Conservation (phyloP, 495 filamentous ascomycete species). For the Bacidia gigantensis region DNA sequence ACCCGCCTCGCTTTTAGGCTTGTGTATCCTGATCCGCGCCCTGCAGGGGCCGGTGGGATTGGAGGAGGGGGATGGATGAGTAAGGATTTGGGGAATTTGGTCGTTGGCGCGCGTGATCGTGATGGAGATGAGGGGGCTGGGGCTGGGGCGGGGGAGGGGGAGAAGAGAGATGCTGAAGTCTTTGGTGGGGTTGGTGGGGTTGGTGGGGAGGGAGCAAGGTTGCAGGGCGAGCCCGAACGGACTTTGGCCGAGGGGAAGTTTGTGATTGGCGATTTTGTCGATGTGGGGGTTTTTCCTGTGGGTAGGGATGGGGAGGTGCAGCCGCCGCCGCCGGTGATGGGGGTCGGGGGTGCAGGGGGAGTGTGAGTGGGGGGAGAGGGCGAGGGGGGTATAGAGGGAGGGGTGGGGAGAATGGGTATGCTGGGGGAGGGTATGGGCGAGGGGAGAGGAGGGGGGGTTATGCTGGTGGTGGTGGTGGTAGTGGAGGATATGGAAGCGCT, state of each 20-base stretch:
- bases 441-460: not conserved
- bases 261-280: constrained; percentile 70
- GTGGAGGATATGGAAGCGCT: not conserved
- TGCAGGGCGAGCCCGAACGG: constrained; percentile 51
- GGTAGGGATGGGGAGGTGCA: constrained; percentile 57
- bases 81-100: constrained; percentile 59
- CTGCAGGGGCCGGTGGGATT: not conserved
- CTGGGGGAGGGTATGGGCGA: not conserved
- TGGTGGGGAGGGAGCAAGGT: constrained; percentile 22
- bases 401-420: constrained; percentile 38
- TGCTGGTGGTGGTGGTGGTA: not conserved
- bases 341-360: constrained; percentile 47
- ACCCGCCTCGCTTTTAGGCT: constrained; percentile 77
- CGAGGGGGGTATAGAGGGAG: constrained; percentile 46
- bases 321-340: constrained; percentile 61
- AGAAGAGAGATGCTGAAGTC: constrained; percentile 21
- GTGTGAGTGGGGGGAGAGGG: constrained; percentile 47
- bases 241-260: constrained; percentile 63
- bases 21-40: constrained; percentile 49
- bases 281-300: constrained; percentile 22
- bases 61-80: constrained; percentile 48
- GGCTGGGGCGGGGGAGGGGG: constrained; percentile 16
- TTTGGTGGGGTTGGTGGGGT: constrained; percentile 18
- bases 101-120: constrained; percentile 55
- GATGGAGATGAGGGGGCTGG: constrained; percentile 17